A percentile compares a stretch with the other conserved stretches of the same genome.
Evolutionary conservation across 306 rosid genomes (phyloP).

Genomic region (Malus fusca): DNA sequence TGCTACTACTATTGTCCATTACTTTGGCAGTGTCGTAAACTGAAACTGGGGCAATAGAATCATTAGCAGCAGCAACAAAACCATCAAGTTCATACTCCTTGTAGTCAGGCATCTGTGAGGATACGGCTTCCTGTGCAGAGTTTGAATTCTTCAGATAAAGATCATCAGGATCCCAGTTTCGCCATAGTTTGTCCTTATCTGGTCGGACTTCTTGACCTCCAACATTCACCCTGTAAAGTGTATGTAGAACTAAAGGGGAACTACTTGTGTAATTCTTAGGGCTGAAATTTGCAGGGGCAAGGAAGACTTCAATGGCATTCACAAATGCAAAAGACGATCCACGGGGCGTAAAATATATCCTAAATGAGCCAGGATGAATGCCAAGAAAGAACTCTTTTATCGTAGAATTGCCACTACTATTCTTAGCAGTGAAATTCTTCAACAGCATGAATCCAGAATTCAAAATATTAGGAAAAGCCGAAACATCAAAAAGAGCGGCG

Average conservation of each 20-base stretch:
- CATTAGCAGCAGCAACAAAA: neutral
- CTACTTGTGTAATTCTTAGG: neutral
- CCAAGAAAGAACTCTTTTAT: slow-evolving; percentile 27
- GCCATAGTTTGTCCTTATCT: neutral
- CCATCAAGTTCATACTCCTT: accelerated
- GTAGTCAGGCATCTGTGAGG: neutral
- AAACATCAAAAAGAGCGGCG: slow-evolving; percentile 35
- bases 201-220: slow-evolving; percentile 3
- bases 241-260: slow-evolving; percentile 5
- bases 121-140: neutral
- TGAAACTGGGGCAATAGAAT: neutral
- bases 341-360: slow-evolving; percentile 22
- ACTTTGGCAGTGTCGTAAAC: slow-evolving; percentile 25
- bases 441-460: slow-evolving; percentile 24
- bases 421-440: slow-evolving; percentile 19
- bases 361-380: neutral
- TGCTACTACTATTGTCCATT: neutral
- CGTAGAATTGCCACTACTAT: neutral
- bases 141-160: neutral
- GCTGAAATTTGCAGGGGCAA: slow-evolving; percentile 13
- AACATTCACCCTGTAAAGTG: slow-evolving; percentile 34
- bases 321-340: slow-evolving; percentile 38
- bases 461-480: slow-evolving; percentile 18
- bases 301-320: slow-evolving; percentile 49
- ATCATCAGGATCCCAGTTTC: slow-evolving; percentile 26